These are phyloP conservation scores for Epichloe coenophiala DNA, from an alignment of 2,329 filamentous ascomycete genomes.

Conservation along the genomic window DNA sequence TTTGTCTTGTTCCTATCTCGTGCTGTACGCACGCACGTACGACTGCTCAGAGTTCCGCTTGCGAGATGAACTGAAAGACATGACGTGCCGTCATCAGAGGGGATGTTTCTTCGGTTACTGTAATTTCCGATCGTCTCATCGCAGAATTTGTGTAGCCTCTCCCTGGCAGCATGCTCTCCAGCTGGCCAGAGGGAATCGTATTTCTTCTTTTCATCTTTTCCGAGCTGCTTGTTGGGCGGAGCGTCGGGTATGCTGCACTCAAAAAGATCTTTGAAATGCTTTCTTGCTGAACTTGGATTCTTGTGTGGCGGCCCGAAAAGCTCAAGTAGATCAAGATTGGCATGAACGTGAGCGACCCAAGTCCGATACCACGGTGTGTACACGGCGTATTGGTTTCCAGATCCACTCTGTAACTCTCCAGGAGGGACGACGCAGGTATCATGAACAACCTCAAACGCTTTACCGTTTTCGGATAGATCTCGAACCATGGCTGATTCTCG, in stretches of 20 bases:
- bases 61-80: slow-evolving; percentile 59
- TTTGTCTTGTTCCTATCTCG: slow-evolving; percentile 48
- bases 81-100: slow-evolving; percentile 49
- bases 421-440: slow-evolving; percentile 77
- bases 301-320: slow-evolving; percentile 35
- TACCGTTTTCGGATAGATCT: slow-evolving; percentile 45
- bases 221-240: slow-evolving; percentile 49
- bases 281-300: slow-evolving; percentile 20
- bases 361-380: slow-evolving; percentile 71
- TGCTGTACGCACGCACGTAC: slow-evolving; percentile 53
- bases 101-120: slow-evolving; percentile 50
- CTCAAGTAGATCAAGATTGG: slow-evolving; percentile 53
- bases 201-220: slow-evolving; percentile 41
- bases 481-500: slow-evolving; percentile 57
- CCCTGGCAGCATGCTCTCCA: slow-evolving; percentile 58
- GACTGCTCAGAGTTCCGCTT: slow-evolving; percentile 52
- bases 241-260: slow-evolving; percentile 43
- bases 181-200: slow-evolving; percentile 54
- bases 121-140: slow-evolving; percentile 50
- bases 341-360: slow-evolving; percentile 62
- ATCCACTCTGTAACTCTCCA: slow-evolving; percentile 49
- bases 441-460: slow-evolving; percentile 59
- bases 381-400: slow-evolving; percentile 69
- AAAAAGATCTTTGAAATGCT: slow-evolving; percentile 44
- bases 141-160: slow-evolving; percentile 53